phyloP scores from a whole-genome alignment of 176 grass and related monocot genomes.

The Ensete ventricosum region DNA sequence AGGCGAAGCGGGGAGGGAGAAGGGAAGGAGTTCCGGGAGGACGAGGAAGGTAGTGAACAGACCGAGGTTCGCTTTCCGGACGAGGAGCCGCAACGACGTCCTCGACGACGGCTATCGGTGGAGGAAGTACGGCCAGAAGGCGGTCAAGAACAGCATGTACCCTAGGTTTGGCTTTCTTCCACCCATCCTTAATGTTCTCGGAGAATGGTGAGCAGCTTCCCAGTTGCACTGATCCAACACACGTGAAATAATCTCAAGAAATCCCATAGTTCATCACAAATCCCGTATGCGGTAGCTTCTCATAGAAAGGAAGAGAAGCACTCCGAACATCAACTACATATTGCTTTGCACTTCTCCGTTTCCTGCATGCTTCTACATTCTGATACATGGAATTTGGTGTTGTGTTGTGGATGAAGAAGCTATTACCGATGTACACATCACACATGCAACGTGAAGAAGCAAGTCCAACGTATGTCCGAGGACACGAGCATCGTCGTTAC shows the following conservation, averaged over 20 bases:
- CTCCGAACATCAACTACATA: too few relatives aligned
- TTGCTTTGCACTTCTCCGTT: too few relatives aligned
- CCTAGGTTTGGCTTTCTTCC: conserved; percentile 37
- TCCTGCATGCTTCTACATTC: not conserved
- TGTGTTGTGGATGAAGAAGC: conserved; percentile 40
- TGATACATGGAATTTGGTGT: not conserved
- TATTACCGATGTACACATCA: conserved; percentile 89
- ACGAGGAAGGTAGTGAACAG: conserved; percentile 50
- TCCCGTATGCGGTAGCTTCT: too few relatives aligned
- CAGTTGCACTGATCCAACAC: too few relatives aligned
- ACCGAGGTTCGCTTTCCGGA: conserved; percentile 84
- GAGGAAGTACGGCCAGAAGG: conserved; percentile 97
- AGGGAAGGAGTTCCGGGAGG: conserved; percentile 15
- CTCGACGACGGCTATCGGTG: conserved; percentile 87
- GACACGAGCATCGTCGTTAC: conserved; percentile 81
- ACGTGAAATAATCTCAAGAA: too few relatives aligned
- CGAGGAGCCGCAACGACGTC: conserved; percentile 73
- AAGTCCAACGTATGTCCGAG: conserved; percentile 76
- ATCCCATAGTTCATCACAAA: too few relatives aligned
- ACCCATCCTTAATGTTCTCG: too few relatives aligned
- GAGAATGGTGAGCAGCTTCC: too few relatives aligned
- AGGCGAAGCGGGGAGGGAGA: conserved; percentile 9
- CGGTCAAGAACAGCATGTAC: conserved; percentile 73
- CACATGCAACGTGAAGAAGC: conserved; percentile 87
- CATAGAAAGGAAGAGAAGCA: too few relatives aligned